Evolutionary conservation across 257 asterid genomes (phyloP).

Genomic region (Penstemon barbatus): DNA sequence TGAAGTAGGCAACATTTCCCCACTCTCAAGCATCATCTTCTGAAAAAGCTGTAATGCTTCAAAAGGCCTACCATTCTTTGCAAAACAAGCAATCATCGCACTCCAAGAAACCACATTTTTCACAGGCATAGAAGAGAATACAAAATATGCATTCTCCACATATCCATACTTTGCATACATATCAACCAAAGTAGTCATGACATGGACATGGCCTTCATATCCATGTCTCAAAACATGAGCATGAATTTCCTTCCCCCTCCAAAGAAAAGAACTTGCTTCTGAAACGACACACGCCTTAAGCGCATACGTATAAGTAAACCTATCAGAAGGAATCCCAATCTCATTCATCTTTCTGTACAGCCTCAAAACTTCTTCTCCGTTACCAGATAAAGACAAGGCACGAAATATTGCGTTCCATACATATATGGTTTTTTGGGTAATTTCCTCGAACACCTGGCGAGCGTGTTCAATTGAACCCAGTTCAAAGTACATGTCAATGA

Average conservation of each 20-base stretch:
- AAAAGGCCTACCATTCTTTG: conserved; percentile 65
- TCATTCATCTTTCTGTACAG: conserved; percentile 62
- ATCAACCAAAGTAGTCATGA: conserved; percentile 89
- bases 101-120: conserved; percentile 93
- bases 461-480: conserved; percentile 50
- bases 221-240: conserved; percentile 77
- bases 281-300: conserved; percentile 84
- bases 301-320: conserved; percentile 84
- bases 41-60: conserved; percentile 71
- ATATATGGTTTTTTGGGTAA: conserved; percentile 49
- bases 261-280: conserved; percentile 36
- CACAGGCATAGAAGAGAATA: conserved; percentile 58
- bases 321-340: conserved; percentile 63
- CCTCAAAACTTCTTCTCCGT: conserved; percentile 68
- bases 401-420: conserved; percentile 85
- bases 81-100: conserved; percentile 79
- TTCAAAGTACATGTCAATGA: conserved; percentile 59
- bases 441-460: conserved; percentile 82
- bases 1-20: conserved; percentile 68
- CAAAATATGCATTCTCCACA: conserved; percentile 51
- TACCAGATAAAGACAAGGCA: conserved; percentile 65
- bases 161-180: conserved; percentile 74
- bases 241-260: conserved; percentile 71
- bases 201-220: conserved; percentile 60
- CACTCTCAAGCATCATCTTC: conserved; percentile 57